Conservation (phyloP, 345 rosid species). For the Euphorbia peplus region DNA sequence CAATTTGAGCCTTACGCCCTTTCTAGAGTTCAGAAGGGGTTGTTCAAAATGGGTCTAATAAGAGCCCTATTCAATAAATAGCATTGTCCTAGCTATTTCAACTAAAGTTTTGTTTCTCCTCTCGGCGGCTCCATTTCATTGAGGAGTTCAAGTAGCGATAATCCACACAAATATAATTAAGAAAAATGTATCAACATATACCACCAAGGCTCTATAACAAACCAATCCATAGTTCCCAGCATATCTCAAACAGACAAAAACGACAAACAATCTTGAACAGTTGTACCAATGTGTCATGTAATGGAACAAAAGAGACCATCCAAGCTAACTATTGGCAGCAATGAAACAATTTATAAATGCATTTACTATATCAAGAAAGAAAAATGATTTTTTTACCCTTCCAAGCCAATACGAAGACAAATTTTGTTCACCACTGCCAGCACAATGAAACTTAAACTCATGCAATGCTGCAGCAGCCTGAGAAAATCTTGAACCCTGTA, state of each 20-base stretch:
- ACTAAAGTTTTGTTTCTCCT: too few species aligned
- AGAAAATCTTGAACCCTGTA: constrained; percentile 79
- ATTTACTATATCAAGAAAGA: not conserved
- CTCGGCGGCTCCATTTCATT: too few species aligned
- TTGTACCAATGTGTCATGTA: not conserved
- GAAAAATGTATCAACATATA: too few species aligned
- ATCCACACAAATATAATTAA: too few species aligned
- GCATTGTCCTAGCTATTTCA: too few species aligned
- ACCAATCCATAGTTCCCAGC: not conserved
- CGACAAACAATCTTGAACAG: too few species aligned
- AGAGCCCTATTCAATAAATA: too few species aligned
- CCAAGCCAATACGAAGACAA: constrained; percentile 73
- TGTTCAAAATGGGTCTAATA: too few species aligned
- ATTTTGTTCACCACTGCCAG: constrained; percentile 39
- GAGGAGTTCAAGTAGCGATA: too few species aligned
- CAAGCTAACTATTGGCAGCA: not conserved
- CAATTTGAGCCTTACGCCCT: too few species aligned
- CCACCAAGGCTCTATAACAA: not conserved
- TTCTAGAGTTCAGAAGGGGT: too few species aligned
- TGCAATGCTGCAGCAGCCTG: constrained; percentile 84
- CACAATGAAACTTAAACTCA: constrained; percentile 71
- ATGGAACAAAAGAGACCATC: not conserved
- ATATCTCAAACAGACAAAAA: not conserved
- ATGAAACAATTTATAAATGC: not conserved
- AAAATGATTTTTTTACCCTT: constrained; percentile 51